Base-by-base conservation (phyloP, 345 rosid species). In the Euphorbia pulcherrima region DNA sequence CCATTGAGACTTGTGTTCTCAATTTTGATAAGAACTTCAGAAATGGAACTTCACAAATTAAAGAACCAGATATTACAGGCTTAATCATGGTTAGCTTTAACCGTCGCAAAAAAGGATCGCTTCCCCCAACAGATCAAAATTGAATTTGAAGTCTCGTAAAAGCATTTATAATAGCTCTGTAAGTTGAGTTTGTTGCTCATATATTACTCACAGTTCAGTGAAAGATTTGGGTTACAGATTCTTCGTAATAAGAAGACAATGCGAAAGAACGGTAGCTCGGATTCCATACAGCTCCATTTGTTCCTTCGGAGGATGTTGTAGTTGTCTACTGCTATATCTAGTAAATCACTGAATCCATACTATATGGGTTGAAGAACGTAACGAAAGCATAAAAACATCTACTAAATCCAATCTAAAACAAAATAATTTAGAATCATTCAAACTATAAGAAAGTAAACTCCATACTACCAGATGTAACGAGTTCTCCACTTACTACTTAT, bases 241-340 rank as follows among this genome's bases (percentile, higher is more conserved):
- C 20, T 44, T 76, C 16, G 0, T 4, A 5, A 5, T 1, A 0
- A 0, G 73, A 26, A 12, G 83, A 74, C 10, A 83, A 41, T 0
- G 83, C 57, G 9, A 77, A 77, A 11, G 86, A 81, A 14, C 85
- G 83, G 20, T 75, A 77, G 52, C 81, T 79, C 7, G 82, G 74
- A 62, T 85, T 82, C 86, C 84, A 79, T 5, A 64, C 81, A 0
- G 74, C 67, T 64, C 68, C 71, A 18, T 57, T 72, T 9, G 29
- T 75, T 17, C 28, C 59, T 23, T n/a, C 23, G 6, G 84, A 78
- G 52, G 84, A 83, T 24, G 33, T 29, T 71, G 30, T 3, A 77
- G 74, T 8, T 56, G 50, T 26, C 8, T 28, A 7, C 54, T n/a
- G 26, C 18, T 64, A 33, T 79, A 79, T 12, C 77, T n/a, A n/a